Evolutionary conservation across 2,329 filamentous ascomycete genomes (phyloP).

Genomic region (Penicillium sp.): DNA sequence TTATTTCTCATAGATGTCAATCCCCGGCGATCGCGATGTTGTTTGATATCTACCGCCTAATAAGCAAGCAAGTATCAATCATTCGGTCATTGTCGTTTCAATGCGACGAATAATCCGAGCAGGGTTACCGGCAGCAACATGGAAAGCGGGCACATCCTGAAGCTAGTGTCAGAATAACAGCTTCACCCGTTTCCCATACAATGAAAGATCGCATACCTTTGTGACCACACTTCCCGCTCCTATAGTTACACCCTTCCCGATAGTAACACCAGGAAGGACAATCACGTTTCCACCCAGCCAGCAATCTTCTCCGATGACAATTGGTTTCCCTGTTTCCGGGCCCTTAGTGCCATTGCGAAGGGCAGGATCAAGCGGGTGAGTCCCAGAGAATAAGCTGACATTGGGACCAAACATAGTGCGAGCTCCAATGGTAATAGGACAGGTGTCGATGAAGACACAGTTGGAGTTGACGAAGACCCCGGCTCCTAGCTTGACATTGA

Average conservation of each 20-base stretch:
- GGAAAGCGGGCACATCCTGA: constrained; percentile 42
- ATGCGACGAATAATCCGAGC: constrained; percentile 40
- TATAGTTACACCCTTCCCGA: constrained; percentile 69
- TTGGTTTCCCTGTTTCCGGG: constrained; percentile 69
- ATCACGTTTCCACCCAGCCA: constrained; percentile 71
- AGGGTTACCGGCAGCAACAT: constrained; percentile 43
- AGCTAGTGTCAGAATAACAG: not conserved
- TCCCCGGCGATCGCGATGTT: not conserved
- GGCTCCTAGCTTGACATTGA: constrained; percentile 65
- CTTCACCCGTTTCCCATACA: not conserved
- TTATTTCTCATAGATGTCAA: not conserved
- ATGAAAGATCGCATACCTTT: constrained; percentile 47
- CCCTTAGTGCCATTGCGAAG: constrained; percentile 70
- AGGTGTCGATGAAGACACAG: constrained; percentile 73
- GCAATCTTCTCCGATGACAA: constrained; percentile 74
- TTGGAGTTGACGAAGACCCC: constrained; percentile 74
- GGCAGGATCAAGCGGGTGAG: constrained; percentile 71
- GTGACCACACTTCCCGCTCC: constrained; percentile 82
- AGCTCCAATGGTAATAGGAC: constrained; percentile 67
- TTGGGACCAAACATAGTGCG: constrained; percentile 76
- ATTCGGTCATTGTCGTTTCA: constrained; percentile 34
- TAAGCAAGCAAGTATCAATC: not conserved
- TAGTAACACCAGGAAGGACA: constrained; percentile 71
- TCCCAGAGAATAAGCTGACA: constrained; percentile 69
- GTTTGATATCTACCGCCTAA: not conserved